Evolutionary conservation across 2,329 filamentous ascomycete genomes (phyloP).

Genomic region (Hymenoscyphus fructigenus): DNA sequence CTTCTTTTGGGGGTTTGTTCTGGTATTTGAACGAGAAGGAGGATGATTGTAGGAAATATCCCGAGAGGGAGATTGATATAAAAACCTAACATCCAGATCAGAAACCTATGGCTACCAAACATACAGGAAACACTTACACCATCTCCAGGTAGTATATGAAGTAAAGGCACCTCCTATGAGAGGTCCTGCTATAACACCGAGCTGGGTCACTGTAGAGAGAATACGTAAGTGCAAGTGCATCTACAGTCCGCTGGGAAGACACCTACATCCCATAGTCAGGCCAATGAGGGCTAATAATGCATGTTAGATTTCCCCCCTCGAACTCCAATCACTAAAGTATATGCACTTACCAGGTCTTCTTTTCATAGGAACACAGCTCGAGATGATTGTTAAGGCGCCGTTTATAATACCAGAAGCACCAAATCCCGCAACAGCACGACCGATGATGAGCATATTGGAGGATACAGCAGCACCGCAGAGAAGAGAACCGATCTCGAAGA

Average conservation of each 20-base stretch:
- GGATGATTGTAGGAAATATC: constrained; percentile 32
- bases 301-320: too few species aligned
- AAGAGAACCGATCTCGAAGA: constrained; percentile 56
- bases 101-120: too few species aligned
- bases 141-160: constrained; percentile 16
- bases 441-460: constrained; percentile 52
- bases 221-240: too few species aligned
- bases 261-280: background rate
- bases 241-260: background rate
- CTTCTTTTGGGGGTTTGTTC: constrained; percentile 7
- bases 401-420: constrained; percentile 51
- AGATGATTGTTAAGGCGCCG: constrained; percentile 51
- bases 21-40: constrained; percentile 41
- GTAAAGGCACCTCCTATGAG: constrained; percentile 20
- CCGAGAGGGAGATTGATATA: constrained; percentile 43
- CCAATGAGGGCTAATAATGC: background rate
- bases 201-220: constrained; percentile 7
- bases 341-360: constrained; percentile 1
- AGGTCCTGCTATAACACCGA: constrained; percentile 13
- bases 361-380: constrained; percentile 32
- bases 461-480: constrained; percentile 50
- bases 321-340: too few species aligned
- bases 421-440: constrained; percentile 51
- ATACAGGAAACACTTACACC: constrained; percentile 12
- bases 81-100: constrained; percentile 29